Evolutionary conservation across 1,139 yeast species (phyloP).

Genomic region (Kodamaea arcana): DNA sequence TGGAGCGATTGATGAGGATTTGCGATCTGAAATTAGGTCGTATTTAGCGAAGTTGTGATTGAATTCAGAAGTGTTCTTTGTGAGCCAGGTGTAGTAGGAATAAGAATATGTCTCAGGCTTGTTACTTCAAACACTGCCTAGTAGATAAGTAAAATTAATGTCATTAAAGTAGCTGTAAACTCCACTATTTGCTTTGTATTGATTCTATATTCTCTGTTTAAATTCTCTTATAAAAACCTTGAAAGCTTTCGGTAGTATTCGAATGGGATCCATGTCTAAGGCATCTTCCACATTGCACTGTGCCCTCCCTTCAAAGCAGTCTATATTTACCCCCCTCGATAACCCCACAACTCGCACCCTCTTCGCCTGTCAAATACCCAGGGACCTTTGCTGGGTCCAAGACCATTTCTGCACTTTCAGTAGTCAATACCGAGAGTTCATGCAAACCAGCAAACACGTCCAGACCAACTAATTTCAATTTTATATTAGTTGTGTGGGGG

Average conservation of each 20-base stretch:
- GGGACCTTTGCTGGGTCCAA: conserved; percentile 59
- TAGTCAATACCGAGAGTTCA: conserved; percentile 49
- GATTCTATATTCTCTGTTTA: conserved; percentile 1
- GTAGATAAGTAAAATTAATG: too few species aligned
- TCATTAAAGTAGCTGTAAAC: too few species aligned
- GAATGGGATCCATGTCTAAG: too few species aligned
- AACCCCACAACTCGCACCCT: conserved; percentile 47
- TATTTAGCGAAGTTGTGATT: conserved; percentile 31
- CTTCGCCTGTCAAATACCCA: conserved; percentile 79
- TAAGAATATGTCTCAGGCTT: too few species aligned
- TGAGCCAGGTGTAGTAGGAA: too few species aligned
- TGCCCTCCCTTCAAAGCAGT: conserved; percentile 3
- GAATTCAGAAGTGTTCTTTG: too few species aligned
- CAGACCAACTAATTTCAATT: conserved; percentile 56
- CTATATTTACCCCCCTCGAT: conserved; percentile 36
- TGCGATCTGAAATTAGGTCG: conserved; percentile 19
- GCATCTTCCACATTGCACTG: too few species aligned
- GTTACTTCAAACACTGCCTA: too few species aligned
- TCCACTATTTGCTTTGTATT: too few species aligned
- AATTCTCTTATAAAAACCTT: too few species aligned
- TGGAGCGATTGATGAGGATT: conserved; percentile 18
- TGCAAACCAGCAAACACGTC: conserved; percentile 82
- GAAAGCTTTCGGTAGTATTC: too few species aligned
- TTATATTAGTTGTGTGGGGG: conserved; percentile 29
- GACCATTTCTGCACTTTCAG: conserved; percentile 30